phyloP scores from a whole-genome alignment of 2,329 filamentous ascomycete species.

The Byssoonygena ceratinophila region DNA sequence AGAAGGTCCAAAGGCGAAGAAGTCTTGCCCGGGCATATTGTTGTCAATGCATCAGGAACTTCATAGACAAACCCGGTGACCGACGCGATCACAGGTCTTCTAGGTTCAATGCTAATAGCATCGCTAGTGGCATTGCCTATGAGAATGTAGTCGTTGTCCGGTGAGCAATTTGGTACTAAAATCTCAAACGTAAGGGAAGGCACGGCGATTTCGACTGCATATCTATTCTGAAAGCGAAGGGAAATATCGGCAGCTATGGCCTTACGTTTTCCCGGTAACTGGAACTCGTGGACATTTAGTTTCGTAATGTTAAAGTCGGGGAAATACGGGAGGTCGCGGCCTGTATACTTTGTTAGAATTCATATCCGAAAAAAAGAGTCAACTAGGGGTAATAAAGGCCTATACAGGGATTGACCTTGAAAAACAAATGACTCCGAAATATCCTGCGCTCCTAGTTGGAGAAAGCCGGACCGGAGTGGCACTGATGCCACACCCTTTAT shows the following conservation, averaged over 20 bases:
- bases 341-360: conserved; percentile 24
- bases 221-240: conserved; percentile 61
- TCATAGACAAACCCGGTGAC: conserved; percentile 61
- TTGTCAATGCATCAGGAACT: conserved; percentile 62
- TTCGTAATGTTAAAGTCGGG: conserved; percentile 74
- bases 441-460: conserved; percentile 66
- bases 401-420: conserved; percentile 61
- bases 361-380: conserved; percentile 20
- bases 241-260: conserved; percentile 74
- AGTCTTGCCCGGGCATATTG: conserved; percentile 61
- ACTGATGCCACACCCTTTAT: conserved; percentile 65
- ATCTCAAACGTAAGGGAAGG: conserved; percentile 77
- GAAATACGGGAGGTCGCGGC: conserved; percentile 58
- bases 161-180: conserved; percentile 68
- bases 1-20: conserved; percentile 78
- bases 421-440: conserved; percentile 66
- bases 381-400: conserved; percentile 35
- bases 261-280: conserved; percentile 43
- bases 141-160: conserved; percentile 60
- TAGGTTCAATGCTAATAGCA: conserved; percentile 56
- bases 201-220: conserved; percentile 63
- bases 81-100: conserved; percentile 55
- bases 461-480: conserved; percentile 63
- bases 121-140: conserved; percentile 66
- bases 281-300: conserved; percentile 66